Percentiles rank a stretch among this genome's conserved stretches.
Conservation (phyloP, 129 eudicot genomes). For the Lactuca sativa region DNA sequence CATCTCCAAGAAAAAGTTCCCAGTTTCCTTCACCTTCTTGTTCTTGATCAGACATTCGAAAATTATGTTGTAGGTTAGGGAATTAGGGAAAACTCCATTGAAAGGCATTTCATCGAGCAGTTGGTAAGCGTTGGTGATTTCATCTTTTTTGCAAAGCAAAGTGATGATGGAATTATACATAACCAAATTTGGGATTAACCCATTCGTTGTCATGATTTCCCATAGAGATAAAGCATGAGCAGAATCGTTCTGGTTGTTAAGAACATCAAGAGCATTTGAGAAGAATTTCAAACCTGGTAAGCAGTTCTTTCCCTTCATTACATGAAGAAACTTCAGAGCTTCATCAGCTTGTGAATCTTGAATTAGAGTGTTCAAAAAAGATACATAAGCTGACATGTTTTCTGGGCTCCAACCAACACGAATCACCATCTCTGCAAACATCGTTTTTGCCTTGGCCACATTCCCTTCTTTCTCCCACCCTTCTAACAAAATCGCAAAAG, state of each 20-base stretch:
- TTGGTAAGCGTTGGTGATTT: constrained; percentile 49
- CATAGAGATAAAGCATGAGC: constrained; percentile 60
- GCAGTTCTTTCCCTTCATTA: constrained; percentile 78
- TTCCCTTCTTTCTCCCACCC: constrained; percentile 85
- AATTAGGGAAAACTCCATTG: constrained; percentile 70
- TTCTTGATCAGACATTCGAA: constrained; percentile 60
- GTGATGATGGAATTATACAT: constrained; percentile 74
- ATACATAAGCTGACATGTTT: constrained; percentile 64
- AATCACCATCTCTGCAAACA: constrained; percentile 87
- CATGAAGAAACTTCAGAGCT: constrained; percentile 65
- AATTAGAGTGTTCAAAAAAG: constrained; percentile 69
- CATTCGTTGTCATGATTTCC: constrained; percentile 62
- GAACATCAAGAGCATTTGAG: constrained; percentile 67
- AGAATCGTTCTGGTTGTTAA: constrained; percentile 60
- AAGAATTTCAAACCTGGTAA: constrained; percentile 86
- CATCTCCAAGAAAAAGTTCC: constrained; percentile 80
- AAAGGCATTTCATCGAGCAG: constrained; percentile 73
- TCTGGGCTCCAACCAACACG: constrained; percentile 73
- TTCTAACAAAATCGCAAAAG: constrained; percentile 74
- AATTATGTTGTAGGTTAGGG: constrained; percentile 66
- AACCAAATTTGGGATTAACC: constrained; percentile 58
- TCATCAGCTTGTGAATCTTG: constrained; percentile 54
- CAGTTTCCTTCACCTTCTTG: constrained; percentile 67
- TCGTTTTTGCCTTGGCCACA: constrained; percentile 55
- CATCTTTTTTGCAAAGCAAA: constrained; percentile 64